phyloP scores from a whole-genome alignment of 2,329 filamentous ascomycete species.

The Penicillium brevicompactum region DNA sequence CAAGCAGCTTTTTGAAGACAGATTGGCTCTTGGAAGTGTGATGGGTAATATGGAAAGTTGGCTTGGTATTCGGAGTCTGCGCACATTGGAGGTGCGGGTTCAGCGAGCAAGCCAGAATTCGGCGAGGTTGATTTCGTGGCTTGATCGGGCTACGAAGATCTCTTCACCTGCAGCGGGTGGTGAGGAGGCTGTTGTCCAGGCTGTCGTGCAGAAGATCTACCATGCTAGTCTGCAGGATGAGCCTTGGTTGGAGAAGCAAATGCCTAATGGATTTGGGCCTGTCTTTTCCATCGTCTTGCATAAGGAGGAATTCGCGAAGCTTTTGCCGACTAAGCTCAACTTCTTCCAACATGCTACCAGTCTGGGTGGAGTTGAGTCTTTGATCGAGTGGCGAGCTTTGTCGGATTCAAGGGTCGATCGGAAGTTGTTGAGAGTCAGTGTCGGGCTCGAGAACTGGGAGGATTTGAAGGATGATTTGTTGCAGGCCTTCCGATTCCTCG shows the following conservation, averaged over 20 bases:
- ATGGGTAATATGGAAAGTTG: constrained; percentile 89
- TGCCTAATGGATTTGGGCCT: constrained; percentile 86
- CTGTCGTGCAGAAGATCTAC: constrained; percentile 63
- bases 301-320: constrained; percentile 61
- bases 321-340: constrained; percentile 72
- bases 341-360: constrained; percentile 96
- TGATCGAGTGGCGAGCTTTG: constrained; percentile 96
- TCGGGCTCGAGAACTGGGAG: constrained; percentile 82
- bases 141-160: constrained; percentile 45
- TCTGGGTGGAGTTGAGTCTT: constrained; percentile 86
- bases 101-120: constrained; percentile 72
- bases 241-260: constrained; percentile 78
- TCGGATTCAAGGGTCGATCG: constrained; percentile 72
- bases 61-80: constrained; percentile 79
- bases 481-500: constrained; percentile 2
- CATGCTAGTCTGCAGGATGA: constrained; percentile 75
- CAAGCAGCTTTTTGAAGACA: constrained; percentile 62
- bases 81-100: constrained; percentile 82
- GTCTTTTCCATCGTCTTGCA: constrained; percentile 77
- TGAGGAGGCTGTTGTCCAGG: constrained; percentile 48
- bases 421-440: constrained; percentile 74
- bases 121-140: constrained; percentile 68
- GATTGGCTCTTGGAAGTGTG: constrained; percentile 73
- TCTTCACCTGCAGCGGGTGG: neutral
- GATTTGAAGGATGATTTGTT: constrained; percentile 77